phyloP scores from a whole-genome alignment of 1,284 basidiomycete species.

The Ustilago tritici region DNA sequence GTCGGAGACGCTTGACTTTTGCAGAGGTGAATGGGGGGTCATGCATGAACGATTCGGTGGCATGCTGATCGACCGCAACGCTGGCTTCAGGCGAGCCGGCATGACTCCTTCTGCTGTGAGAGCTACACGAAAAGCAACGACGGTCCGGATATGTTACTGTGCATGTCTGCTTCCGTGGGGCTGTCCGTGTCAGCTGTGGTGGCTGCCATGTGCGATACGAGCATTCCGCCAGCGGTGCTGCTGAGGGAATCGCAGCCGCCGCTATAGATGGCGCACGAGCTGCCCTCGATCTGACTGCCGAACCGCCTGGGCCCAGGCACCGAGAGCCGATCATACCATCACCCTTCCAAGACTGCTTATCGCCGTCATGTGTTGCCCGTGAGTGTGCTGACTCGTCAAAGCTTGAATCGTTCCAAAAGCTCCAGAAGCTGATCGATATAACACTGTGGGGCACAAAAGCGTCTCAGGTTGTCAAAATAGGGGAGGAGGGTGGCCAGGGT shows the following conservation, averaged over 20 bases:
- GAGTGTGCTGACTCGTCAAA: too few relatives aligned
- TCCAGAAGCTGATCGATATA: too few relatives aligned
- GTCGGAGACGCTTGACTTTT: slow-evolving; percentile 32
- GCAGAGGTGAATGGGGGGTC: slow-evolving; percentile 21
- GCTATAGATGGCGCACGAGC: slow-evolving; percentile 12
- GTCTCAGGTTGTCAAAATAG: too few relatives aligned
- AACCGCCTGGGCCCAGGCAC: slow-evolving; percentile 35
- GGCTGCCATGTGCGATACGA: slow-evolving; percentile 32
- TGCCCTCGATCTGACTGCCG: slow-evolving; percentile 24
- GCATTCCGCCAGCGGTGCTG: slow-evolving; percentile 31
- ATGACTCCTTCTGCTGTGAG: not conserved
- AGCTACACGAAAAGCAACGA: slow-evolving; percentile 17
- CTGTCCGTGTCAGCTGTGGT: slow-evolving; percentile 1
- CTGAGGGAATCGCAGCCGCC: not conserved
- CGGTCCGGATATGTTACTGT: not conserved
- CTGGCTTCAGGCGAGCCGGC: slow-evolving; percentile 4
- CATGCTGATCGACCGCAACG: slow-evolving; percentile 18
- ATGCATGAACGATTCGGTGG: slow-evolving; percentile 24
- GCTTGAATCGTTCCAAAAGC: too few relatives aligned
- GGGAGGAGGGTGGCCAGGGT: too few relatives aligned
- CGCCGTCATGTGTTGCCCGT: slow-evolving; percentile 23
- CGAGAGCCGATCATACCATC: slow-evolving; percentile 49
- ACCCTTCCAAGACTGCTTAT: slow-evolving; percentile 14
- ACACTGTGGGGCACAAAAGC: too few relatives aligned
- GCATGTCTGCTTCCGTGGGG: not conserved